Evolutionary conservation across 768 basidiomycete genomes (phyloP).

Genomic region (Phlegmacium glaucopus): DNA sequence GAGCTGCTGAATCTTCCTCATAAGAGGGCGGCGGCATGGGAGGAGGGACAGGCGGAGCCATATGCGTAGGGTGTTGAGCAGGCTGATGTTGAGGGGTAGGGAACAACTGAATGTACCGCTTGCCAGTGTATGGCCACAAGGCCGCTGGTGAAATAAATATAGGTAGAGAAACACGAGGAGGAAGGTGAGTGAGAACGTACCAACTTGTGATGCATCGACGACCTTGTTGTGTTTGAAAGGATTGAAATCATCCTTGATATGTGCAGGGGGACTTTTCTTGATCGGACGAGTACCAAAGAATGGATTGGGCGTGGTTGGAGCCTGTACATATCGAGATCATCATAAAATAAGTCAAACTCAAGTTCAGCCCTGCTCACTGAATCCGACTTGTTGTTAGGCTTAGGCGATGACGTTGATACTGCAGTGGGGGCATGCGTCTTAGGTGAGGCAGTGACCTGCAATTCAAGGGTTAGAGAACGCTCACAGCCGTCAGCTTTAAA

Average conservation of each 20-base stretch:
- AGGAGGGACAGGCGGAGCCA: slow-evolving; percentile 63
- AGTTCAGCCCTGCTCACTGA: slow-evolving; percentile 29
- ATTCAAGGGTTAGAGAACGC: slow-evolving; percentile 15
- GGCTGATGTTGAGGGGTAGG: slow-evolving; percentile 59
- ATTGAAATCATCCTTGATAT: slow-evolving; percentile 96
- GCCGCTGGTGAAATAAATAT: slow-evolving; percentile 42
- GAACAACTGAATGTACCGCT: slow-evolving; percentile 79
- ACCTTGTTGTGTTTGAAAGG: slow-evolving; percentile 90
- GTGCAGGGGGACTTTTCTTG: slow-evolving; percentile 73
- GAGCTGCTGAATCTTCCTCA: slow-evolving; percentile 71
- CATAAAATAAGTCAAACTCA: neutral
- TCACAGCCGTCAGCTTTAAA: slow-evolving; percentile 19
- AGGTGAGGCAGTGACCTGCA: slow-evolving; percentile 46
- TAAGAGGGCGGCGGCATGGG: slow-evolving; percentile 73
- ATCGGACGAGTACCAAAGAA: slow-evolving; percentile 84
- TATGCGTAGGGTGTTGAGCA: slow-evolving; percentile 63
- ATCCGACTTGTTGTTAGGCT: slow-evolving; percentile 56
- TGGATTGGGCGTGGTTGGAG: slow-evolving; percentile 63
- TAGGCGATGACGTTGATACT: slow-evolving; percentile 51
- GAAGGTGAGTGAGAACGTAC: slow-evolving; percentile 43
- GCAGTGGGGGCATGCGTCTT: slow-evolving; percentile 29
- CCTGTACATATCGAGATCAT: slow-evolving; percentile 18
- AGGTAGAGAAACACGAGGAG: neutral
- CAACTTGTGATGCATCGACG: slow-evolving; percentile 64
- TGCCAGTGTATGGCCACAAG: slow-evolving; percentile 87